Conservation (phyloP, 257 asterid species). For the Marsdenia floribunda region DNA sequence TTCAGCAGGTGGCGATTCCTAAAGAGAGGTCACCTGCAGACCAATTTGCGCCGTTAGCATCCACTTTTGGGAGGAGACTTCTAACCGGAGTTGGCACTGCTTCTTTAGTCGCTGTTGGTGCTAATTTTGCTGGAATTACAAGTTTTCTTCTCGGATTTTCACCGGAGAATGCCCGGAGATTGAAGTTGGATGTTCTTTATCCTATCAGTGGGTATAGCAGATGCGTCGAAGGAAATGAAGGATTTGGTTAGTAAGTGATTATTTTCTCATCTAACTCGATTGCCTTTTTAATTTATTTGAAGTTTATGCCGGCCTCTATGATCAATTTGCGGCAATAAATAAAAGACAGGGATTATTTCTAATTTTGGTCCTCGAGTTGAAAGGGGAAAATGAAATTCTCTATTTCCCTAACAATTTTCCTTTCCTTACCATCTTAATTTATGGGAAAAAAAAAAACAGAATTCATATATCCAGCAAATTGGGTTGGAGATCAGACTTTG, state of each 20-base stretch:
- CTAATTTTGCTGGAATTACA: slow-evolving; percentile 73
- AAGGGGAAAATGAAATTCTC: background rate
- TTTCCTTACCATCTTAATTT: background rate
- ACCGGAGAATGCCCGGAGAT: slow-evolving; percentile 62
- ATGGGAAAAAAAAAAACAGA: slow-evolving; percentile 32
- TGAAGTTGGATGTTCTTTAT: slow-evolving; percentile 74
- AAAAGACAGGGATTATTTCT: background rate
- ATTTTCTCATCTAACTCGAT: background rate
- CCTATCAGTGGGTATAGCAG: slow-evolving; percentile 70
- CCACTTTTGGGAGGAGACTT: slow-evolving; percentile 65
- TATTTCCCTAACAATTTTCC: background rate
- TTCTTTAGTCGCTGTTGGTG: slow-evolving; percentile 62
- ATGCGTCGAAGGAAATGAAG: slow-evolving; percentile 54
- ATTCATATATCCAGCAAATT: slow-evolving; percentile 70
- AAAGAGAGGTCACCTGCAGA: slow-evolving; percentile 33
- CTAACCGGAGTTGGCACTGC: slow-evolving; percentile 62
- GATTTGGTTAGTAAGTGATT: slow-evolving; percentile 57
- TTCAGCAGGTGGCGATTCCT: slow-evolving; percentile 15
- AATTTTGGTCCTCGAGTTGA: background rate
- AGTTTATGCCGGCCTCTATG: background rate
- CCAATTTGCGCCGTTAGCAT: slow-evolving; percentile 55
- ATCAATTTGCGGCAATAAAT: background rate
- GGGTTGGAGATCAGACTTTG: slow-evolving; percentile 91
- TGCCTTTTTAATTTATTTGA: background rate
- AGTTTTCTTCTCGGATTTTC: slow-evolving; percentile 68